Conservation (phyloP, 2,329 filamentous ascomycete species). For the Penicillium janthinellum region DNA sequence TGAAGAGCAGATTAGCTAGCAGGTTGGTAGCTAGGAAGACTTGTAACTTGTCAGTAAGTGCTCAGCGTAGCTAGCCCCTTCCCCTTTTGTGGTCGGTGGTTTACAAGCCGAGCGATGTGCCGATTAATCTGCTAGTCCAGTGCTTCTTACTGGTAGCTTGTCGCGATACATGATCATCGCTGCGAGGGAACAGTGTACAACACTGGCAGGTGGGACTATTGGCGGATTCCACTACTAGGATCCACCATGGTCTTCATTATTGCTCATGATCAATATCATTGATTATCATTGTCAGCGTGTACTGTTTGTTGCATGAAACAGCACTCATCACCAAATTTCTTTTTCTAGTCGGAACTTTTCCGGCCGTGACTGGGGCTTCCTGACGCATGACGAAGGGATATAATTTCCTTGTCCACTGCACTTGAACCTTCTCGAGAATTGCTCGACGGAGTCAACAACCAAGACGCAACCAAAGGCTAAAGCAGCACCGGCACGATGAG, state of each 20-base stretch:
- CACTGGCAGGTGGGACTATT: constrained; percentile 20
- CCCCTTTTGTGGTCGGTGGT: neutral
- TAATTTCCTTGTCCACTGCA: neutral
- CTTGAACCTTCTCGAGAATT: neutral
- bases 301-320: too few species aligned
- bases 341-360: constrained; percentile 12
- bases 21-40: neutral
- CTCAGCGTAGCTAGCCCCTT: neutral
- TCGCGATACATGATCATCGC: constrained; percentile 12
- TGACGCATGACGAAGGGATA: neutral
- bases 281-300: too few species aligned
- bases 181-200: constrained; percentile 3
- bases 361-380: constrained; percentile 1
- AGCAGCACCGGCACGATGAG: neutral
- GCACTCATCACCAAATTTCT: neutral
- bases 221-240: constrained; percentile 14
- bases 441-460: constrained; percentile 3
- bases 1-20: neutral
- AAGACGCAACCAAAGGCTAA: neutral
- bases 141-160: neutral
- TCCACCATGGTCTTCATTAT: constrained; percentile 1
- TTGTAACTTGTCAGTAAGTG: neutral
- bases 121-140: neutral
- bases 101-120: neutral
- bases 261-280: neutral